These are phyloP conservation scores for Leccinum variicolor DNA, from an alignment of 768 basidiomycete genomes.

Conservation along the genomic window DNA sequence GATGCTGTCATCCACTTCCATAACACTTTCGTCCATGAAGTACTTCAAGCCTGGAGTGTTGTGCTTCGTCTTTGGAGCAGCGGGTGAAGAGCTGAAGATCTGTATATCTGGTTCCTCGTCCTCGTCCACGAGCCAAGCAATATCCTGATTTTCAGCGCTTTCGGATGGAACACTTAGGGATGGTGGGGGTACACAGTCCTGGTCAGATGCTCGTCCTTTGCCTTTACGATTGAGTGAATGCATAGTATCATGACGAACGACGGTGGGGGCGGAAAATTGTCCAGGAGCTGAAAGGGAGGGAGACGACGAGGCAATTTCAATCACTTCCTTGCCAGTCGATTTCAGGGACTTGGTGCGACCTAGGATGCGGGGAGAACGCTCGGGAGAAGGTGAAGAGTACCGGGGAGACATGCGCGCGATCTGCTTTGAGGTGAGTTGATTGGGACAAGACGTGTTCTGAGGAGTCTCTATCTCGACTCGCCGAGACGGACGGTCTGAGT, in stretches of 20 bases:
- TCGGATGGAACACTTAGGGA: background rate
- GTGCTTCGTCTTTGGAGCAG: constrained; percentile 10
- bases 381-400: constrained; percentile 13
- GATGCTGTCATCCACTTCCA: constrained; percentile 5
- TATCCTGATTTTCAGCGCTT: constrained; percentile 34
- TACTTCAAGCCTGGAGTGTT: background rate
- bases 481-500: constrained; percentile 38
- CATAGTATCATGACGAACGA: background rate
- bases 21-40: constrained; percentile 21
- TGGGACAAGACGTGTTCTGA: constrained; percentile 31
- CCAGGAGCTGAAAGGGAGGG: constrained; percentile 16
- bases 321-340: constrained; percentile 22
- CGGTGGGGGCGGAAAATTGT: background rate
- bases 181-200: background rate
- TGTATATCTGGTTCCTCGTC: constrained; percentile 56
- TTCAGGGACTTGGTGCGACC: constrained; percentile 19
- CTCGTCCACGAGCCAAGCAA: constrained; percentile 67
- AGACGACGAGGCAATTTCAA: constrained; percentile 32
- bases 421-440: constrained; percentile 3
- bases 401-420: constrained; percentile 6
- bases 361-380: background rate
- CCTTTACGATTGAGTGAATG: constrained; percentile 2
- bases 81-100: constrained; percentile 52
- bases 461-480: constrained; percentile 52
- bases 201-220: constrained; percentile 11